Evolutionary conservation across 2,329 filamentous ascomycete genomes (phyloP), one percentile per base, ranked within the genome.

Genomic region (Alternaria sp.): DNA sequence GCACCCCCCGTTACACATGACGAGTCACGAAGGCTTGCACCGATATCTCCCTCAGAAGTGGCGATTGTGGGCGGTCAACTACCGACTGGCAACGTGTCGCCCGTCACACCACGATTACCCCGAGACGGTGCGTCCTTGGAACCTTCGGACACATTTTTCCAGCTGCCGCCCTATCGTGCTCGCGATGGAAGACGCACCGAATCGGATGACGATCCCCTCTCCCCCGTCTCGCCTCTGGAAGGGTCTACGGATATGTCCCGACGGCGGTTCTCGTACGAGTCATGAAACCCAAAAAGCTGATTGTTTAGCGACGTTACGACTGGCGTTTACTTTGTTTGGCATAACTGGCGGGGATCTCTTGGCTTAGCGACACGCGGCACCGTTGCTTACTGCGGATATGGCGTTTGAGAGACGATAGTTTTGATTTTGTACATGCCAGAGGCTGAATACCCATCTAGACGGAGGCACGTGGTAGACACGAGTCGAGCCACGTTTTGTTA

Each of bases 231-330:
- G 28, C 75, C 77, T 24, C 54, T 78, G 48, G 75, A 75, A 30
- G 68, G 66, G 12, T 73, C 68, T 26, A 62, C 70, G 18, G 70
- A 72, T 34, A 65, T 58, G 42, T 72, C 70, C 30, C 65, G 76
- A 52, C 73, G 75, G 66, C 72, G 77, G 7, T 79, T 79, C 59
- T 79, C 77, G 52, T 78, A 78, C 69, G 76, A 78, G 66, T 72
- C 66, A 75, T 77, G 69, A 77, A 51, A 47, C 42, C 42, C 44
- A 43, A 68, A 65, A 69, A 69, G 57, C 55, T 59, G 41, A 38
- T 38, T 52, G 12, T 55, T 59, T 47, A 44, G 58, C 54, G 57
- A 61, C 39, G 56, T 61, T 32, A 56, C 49, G 52, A 55, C 41
- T 42, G 55, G 61, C 55, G 52, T 63, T 66, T 61, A 42, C 32